Conservation (phyloP, 768 basidiomycete species). For the Mycena latifolia region DNA sequence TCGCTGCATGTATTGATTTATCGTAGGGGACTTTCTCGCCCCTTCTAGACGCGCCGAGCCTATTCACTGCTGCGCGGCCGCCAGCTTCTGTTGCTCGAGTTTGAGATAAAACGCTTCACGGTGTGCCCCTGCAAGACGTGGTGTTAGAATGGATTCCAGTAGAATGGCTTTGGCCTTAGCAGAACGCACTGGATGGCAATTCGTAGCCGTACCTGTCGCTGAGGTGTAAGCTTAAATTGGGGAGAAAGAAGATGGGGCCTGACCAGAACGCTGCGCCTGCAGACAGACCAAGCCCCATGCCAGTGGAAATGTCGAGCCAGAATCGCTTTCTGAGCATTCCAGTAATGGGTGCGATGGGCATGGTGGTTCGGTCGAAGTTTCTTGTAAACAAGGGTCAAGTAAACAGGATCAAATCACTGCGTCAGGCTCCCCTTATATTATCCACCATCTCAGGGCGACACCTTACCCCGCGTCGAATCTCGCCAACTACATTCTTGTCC, state of each 20-base stretch:
- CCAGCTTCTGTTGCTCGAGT: slow-evolving; percentile 74
- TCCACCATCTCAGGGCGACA: not conserved
- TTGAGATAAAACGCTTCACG: slow-evolving; percentile 91
- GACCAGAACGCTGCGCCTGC: slow-evolving; percentile 89
- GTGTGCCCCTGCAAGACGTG: slow-evolving; percentile 69
- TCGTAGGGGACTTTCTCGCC: slow-evolving; percentile 24
- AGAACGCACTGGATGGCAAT: slow-evolving; percentile 76
- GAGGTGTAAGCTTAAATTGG: slow-evolving; percentile 41
- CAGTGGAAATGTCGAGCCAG: slow-evolving; percentile 85
- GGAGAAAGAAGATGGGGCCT: slow-evolving; percentile 47
- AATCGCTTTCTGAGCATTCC: slow-evolving; percentile 95
- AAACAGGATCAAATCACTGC: slow-evolving; percentile 37
- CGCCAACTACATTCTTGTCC: slow-evolving; percentile 34
- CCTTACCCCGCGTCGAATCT: not conserved
- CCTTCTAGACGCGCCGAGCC: slow-evolving; percentile 25
- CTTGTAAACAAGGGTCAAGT: not conserved
- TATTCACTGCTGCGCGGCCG: slow-evolving; percentile 42
- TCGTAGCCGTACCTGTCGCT: slow-evolving; percentile 85
- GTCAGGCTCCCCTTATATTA: slow-evolving; percentile 38
- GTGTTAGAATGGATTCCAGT: slow-evolving; percentile 7
- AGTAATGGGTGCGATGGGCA: slow-evolving; percentile 92
- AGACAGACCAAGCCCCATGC: slow-evolving; percentile 81
- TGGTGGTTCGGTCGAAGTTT: slow-evolving; percentile 43
- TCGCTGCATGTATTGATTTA: slow-evolving; percentile 31
- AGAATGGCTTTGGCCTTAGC: not conserved